phyloP scores from a whole-genome alignment of 345 rosid genomes.

The Luvunga scandens region DNA sequence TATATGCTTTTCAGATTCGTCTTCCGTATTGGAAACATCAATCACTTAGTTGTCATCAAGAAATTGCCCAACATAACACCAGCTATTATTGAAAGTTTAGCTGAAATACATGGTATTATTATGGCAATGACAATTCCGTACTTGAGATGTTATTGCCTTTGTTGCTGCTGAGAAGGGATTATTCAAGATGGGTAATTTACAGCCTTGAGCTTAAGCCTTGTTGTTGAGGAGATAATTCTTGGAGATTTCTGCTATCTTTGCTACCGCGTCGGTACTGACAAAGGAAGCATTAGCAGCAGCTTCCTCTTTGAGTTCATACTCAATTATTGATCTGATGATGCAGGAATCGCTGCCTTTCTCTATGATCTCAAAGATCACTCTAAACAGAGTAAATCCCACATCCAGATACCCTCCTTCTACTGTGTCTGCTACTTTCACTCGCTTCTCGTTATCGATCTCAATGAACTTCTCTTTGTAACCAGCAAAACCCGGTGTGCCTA shows the following conservation, averaged over 20 bases:
- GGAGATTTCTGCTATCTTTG: background rate
- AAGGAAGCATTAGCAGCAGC: constrained; percentile 14
- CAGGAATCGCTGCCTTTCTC: constrained; percentile 17
- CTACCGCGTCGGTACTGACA: background rate
- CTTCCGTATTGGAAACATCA: no score
- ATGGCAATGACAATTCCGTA: background rate
- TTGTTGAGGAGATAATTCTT: constrained; percentile 14
- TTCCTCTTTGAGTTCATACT: constrained; percentile 18
- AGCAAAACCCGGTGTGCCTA: background rate
- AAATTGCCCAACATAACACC: background rate
- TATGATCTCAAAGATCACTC: constrained; percentile 7
- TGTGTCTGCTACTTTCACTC: constrained; percentile 11
- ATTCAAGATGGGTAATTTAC: no score
- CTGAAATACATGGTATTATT: no score
- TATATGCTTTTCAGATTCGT: no score
- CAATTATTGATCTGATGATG: constrained; percentile 9
- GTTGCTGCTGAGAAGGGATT: background rate
- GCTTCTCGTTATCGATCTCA: constrained; percentile 14
- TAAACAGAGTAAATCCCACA: constrained; percentile 9
- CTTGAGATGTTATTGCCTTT: background rate
- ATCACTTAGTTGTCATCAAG: no score
- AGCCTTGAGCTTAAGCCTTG: background rate
- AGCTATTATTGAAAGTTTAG: background rate
- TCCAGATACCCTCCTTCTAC: constrained; percentile 22
- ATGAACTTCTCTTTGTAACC: constrained; percentile 22